A percentile compares a stretch with the other conserved stretches of the same genome.
phyloP scores from a whole-genome alignment of 2,329 filamentous ascomycete genomes.

The Talaromyces sp. region DNA sequence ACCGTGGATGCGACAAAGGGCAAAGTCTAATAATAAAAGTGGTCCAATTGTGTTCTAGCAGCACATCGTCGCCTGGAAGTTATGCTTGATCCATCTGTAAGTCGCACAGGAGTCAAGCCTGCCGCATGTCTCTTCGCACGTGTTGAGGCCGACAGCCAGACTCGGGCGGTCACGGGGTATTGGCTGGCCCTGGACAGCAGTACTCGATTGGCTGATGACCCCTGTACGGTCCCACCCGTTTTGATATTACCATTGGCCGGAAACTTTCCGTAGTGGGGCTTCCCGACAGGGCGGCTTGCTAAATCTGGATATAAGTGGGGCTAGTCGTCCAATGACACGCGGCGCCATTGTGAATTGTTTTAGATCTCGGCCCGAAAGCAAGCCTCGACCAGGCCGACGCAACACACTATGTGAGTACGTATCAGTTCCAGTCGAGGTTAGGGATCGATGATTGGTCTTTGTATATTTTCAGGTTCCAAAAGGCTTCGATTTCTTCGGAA shows the following conservation, averaged over 20 bases:
- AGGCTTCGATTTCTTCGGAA: not conserved
- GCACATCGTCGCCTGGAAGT: not conserved
- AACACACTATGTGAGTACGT: not conserved
- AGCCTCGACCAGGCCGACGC: no score
- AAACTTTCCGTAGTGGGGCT: not conserved
- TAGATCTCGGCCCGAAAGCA: not conserved
- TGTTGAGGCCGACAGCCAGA: no score
- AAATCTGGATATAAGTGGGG: not conserved
- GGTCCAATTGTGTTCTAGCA: not conserved
- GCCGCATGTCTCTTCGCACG: not conserved
- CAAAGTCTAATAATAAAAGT: not conserved
- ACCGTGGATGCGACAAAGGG: not conserved
- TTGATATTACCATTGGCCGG: not conserved
- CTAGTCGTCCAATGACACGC: not conserved
- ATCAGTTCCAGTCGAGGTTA: no score
- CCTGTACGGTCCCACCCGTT: not conserved
- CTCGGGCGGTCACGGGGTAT: not conserved
- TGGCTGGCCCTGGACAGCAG: not conserved
- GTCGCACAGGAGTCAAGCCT: not conserved
- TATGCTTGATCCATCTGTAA: not conserved
- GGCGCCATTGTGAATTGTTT: not conserved
- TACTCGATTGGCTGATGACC: not conserved
- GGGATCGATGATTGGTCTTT: not conserved
- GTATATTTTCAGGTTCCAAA: not conserved
- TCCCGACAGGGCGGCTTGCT: not conserved